These are phyloP conservation scores for Yamadazyma diospyri DNA, from an alignment of 1,139 yeast genomes.

Conservation along the genomic window DNA sequence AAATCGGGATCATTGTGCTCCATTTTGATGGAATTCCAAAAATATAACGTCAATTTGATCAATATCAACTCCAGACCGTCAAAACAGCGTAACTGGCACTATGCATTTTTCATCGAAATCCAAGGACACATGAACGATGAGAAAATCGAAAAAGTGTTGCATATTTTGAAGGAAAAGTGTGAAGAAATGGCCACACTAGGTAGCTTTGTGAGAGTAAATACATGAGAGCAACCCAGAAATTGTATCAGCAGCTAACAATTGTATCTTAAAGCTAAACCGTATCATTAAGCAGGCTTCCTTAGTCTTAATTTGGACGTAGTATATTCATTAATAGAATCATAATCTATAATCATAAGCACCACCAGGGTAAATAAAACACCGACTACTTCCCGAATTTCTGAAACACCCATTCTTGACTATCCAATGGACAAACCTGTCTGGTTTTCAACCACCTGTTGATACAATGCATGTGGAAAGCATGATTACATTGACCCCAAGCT, in stretches of 20 bases:
- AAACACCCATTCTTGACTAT: slow-evolving; percentile 89
- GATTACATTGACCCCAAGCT: slow-evolving; percentile 97
- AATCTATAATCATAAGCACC: slow-evolving; percentile 3
- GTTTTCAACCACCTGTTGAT: slow-evolving; percentile 94
- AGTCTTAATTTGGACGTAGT: no score
- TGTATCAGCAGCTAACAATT: not conserved
- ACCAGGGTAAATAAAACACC: not conserved
- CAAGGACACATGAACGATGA: slow-evolving; percentile 29
- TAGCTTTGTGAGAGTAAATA: slow-evolving; percentile 27
- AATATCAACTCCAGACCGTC: slow-evolving; percentile 76
- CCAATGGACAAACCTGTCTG: slow-evolving; percentile 97
- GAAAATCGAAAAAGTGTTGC: slow-evolving; percentile 18
- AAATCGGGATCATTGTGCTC: slow-evolving; percentile 75
- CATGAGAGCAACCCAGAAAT: no score
- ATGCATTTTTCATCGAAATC: slow-evolving; percentile 74
- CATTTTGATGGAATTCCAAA: slow-evolving; percentile 58
- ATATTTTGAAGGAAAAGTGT: slow-evolving; percentile 21
- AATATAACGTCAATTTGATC: slow-evolving; percentile 59
- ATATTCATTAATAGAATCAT: no score
- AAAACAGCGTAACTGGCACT: slow-evolving; percentile 68
- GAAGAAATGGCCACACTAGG: slow-evolving; percentile 37
- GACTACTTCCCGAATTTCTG: slow-evolving; percentile 66
- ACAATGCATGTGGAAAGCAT: slow-evolving; percentile 93
- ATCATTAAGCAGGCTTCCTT: no score
- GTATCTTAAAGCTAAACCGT: not conserved